Evolutionary conservation across 495 filamentous ascomycete species (phyloP).

Genomic region (Annulohypoxylon bovei): DNA sequence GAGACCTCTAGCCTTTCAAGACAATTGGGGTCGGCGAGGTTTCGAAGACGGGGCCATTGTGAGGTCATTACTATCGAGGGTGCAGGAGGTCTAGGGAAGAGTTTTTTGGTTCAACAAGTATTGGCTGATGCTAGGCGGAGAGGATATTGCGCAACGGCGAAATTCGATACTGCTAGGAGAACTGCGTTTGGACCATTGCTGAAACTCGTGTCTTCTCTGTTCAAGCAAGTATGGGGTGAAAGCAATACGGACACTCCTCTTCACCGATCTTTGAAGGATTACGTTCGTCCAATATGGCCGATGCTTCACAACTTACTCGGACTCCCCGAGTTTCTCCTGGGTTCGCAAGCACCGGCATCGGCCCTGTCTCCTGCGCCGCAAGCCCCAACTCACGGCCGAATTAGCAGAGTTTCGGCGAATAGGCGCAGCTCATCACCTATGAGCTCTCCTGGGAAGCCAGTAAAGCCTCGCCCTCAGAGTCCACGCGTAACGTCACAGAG

Average conservation of each 20-base stretch:
- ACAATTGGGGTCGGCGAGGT: slow-evolving; percentile 63
- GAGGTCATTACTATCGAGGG: slow-evolving; percentile 84
- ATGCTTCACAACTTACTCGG: slow-evolving; percentile 79
- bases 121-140: slow-evolving; percentile 74
- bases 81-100: slow-evolving; percentile 82
- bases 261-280: slow-evolving; percentile 76
- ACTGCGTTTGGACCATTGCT: slow-evolving; percentile 87
- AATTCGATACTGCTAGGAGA: slow-evolving; percentile 82
- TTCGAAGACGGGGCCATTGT: slow-evolving; percentile 72
- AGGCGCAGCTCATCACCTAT: slow-evolving; percentile 58
- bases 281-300: slow-evolving; percentile 80
- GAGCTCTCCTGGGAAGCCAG: slow-evolving; percentile 41
- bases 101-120: slow-evolving; percentile 80
- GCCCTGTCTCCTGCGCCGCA: slow-evolving; percentile 35
- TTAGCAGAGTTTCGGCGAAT: slow-evolving; percentile 34
- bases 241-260: slow-evolving; percentile 85
- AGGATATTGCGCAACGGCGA: slow-evolving; percentile 85
- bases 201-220: slow-evolving; percentile 79
- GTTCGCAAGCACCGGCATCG: slow-evolving; percentile 44
- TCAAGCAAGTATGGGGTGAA: slow-evolving; percentile 92
- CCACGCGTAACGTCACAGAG: slow-evolving; percentile 56
- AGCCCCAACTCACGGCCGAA: slow-evolving; percentile 24
- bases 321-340: slow-evolving; percentile 78
- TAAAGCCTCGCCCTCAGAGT: slow-evolving; percentile 39
- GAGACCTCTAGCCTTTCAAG: slow-evolving; percentile 55